These are phyloP conservation scores for Teratosphaeria nubilosa DNA, from an alignment of 2,329 filamentous ascomycete species.

Conservation along the genomic window DNA sequence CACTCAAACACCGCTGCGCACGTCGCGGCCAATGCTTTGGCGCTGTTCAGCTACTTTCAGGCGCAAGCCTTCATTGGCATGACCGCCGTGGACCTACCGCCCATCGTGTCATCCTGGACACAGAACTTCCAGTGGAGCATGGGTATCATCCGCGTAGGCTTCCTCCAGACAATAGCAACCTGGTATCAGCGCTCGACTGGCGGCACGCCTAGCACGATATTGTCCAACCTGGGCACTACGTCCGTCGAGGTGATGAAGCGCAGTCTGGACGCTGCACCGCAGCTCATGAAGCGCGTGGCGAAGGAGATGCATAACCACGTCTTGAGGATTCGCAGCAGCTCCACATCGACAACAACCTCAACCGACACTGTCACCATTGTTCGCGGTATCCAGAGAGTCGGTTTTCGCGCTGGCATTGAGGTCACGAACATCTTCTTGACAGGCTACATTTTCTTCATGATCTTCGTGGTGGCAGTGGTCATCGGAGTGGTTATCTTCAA, in stretches of 20 bases:
- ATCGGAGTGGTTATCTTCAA: constrained; percentile 71
- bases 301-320: constrained; percentile 31
- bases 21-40: constrained; percentile 84
- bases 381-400: constrained; percentile 78
- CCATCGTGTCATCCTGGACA: constrained; percentile 85
- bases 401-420: constrained; percentile 77
- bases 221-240: constrained; percentile 61
- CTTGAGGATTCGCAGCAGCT: constrained; percentile 26
- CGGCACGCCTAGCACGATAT: constrained; percentile 67
- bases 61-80: constrained; percentile 85
- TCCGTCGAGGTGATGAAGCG: constrained; percentile 78
- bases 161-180: constrained; percentile 78
- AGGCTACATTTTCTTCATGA: constrained; percentile 75
- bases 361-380: constrained; percentile 39
- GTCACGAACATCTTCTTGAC: constrained; percentile 89
- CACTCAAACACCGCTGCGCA: constrained; percentile 92
- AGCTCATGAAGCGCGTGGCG: constrained; percentile 46
- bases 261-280: constrained; percentile 35
- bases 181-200: constrained; percentile 96
- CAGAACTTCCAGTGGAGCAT: constrained; percentile 98
- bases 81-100: constrained; percentile 69
- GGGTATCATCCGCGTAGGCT: constrained; percentile 82
- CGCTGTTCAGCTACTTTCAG: constrained; percentile 93
- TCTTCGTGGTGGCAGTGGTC: constrained; percentile 68
- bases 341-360: constrained; percentile 23